Evolutionary conservation across 108 stramenopile genomes (phyloP).

Genomic region (Fragilariopsis cylindrus): DNA sequence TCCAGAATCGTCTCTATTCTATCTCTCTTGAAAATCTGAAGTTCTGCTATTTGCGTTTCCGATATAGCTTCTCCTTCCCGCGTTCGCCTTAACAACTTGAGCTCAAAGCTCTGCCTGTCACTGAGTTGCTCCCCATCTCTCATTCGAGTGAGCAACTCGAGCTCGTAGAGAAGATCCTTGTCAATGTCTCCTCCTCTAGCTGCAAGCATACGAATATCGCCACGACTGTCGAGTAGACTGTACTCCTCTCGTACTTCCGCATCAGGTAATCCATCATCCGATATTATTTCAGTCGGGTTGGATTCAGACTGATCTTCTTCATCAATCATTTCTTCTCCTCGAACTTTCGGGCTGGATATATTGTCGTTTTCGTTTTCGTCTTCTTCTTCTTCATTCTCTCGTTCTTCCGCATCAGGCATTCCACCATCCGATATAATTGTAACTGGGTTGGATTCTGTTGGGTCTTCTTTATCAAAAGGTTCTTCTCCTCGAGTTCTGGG

Average conservation of each 20-base stretch:
- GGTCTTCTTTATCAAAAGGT: conserved; percentile 23
- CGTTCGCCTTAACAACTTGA: conserved; percentile 7
- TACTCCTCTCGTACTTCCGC: background rate
- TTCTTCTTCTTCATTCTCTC: conserved; percentile 7
- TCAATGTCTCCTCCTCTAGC: conserved; percentile 20
- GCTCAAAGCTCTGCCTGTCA: conserved; percentile 19
- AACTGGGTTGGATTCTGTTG: background rate
- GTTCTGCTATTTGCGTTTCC: conserved; percentile 21
- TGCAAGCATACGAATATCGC: background rate
- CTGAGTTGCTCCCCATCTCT: conserved; percentile 14
- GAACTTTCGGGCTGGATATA: background rate
- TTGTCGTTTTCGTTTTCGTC: background rate
- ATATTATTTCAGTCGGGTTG: background rate
- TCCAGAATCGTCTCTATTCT: background rate
- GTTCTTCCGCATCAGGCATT: background rate
- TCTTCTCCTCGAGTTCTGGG: conserved; percentile 18
- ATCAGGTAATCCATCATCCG: background rate
- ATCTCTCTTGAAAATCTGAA: conserved; percentile 18
- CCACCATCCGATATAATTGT: background rate
- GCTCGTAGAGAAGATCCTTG: conserved; percentile 22
- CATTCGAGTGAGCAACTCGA: conserved; percentile 20
- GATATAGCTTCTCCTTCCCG: conserved; percentile 13
- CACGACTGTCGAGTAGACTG: background rate
- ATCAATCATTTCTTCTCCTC: background rate
- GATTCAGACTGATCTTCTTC: conserved; percentile 17